Conservation (phyloP, 2,329 filamentous ascomycete genomes). For the Xenosphaeropsis pyriputrescens region DNA sequence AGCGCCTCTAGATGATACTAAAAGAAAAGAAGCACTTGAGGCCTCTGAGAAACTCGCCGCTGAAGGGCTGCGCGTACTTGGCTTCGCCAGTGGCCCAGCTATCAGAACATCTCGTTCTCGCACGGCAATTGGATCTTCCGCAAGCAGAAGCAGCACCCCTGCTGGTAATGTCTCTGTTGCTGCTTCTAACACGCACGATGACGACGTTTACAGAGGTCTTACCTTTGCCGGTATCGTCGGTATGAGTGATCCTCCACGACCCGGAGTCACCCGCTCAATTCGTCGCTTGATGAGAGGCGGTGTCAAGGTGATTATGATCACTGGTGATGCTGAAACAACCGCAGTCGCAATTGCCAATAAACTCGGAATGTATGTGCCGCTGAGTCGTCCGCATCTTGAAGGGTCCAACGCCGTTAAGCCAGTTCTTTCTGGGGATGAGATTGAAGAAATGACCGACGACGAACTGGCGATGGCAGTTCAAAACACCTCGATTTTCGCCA, state of each 20-base stretch:
- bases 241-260: constrained; percentile 92
- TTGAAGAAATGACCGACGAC: constrained; percentile 81
- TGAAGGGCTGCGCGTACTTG: constrained; percentile 79
- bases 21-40: constrained; percentile 58
- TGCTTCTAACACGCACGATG: constrained; percentile 27
- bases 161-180: constrained; percentile 17
- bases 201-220: constrained; percentile 69
- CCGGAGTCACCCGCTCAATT: constrained; percentile 81
- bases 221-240: constrained; percentile 87
- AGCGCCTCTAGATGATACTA: constrained; percentile 64
- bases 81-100: constrained; percentile 76
- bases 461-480: constrained; percentile 76
- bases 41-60: constrained; percentile 80
- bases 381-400: constrained; percentile 31
- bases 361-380: constrained; percentile 76
- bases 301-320: constrained; percentile 98
- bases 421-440: constrained; percentile 76
- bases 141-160: constrained; percentile 34
- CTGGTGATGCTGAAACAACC: constrained; percentile 88
- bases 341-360: constrained; percentile 88
- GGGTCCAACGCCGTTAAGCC: constrained; percentile 47
- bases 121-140: constrained; percentile 16
- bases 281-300: constrained; percentile 82
- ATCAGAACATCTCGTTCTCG: constrained; percentile 28
- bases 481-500: constrained; percentile 85